These are phyloP conservation scores for Ormosia semicastrata DNA, from an alignment of 306 rosid species.

Conservation along the genomic window DNA sequence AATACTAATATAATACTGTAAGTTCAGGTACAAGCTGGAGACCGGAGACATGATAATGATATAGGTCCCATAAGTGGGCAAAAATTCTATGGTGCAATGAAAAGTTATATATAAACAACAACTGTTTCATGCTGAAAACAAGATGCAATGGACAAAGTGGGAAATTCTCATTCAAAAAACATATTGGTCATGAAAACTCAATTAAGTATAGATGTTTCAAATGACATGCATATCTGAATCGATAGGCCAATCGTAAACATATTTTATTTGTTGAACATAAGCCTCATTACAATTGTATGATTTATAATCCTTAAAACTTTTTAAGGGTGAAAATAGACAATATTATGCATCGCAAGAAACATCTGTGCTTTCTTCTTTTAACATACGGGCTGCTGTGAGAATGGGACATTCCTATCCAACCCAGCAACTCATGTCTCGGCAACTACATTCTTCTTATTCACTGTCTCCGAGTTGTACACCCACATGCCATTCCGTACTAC, in stretches of 20 bases:
- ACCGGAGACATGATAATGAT: conserved; percentile 9
- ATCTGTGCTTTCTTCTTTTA: background rate
- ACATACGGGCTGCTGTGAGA: background rate
- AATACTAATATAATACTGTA: no score
- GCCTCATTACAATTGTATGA: background rate
- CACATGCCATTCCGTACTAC: conserved; percentile 23
- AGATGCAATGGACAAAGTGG: conserved; percentile 8
- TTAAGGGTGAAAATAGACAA: background rate
- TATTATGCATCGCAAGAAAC: background rate
- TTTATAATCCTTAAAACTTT: background rate
- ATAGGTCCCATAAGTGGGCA: background rate
- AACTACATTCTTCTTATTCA: background rate
- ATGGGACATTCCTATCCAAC: conserved; percentile 19
- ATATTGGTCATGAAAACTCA: background rate
- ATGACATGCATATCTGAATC: background rate
- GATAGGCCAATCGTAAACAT: background rate
- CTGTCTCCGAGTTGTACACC: background rate
- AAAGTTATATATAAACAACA: background rate
- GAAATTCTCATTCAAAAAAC: conserved; percentile 7
- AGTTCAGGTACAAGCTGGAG: background rate
- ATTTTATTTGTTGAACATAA: background rate
- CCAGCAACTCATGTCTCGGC: background rate
- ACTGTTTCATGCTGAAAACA: background rate
- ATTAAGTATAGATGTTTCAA: background rate
- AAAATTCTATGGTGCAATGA: background rate